phyloP scores from a whole-genome alignment of 1,284 basidiomycete species.

The Trichosporon inkin region DNA sequence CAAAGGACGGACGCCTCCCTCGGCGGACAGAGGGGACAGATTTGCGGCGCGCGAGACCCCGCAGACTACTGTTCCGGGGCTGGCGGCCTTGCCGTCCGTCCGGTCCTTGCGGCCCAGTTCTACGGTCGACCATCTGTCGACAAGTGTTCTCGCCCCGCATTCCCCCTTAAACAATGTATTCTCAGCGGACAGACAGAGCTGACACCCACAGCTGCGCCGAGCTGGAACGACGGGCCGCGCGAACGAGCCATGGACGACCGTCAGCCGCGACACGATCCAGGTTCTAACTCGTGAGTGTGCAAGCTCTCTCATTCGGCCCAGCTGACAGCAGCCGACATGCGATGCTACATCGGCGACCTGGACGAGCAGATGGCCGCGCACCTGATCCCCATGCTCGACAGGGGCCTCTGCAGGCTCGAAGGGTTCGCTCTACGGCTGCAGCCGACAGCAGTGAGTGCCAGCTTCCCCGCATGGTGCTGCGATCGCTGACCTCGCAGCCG shows the following conservation, averaged over 20 bases:
- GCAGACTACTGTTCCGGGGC: too few relatives aligned
- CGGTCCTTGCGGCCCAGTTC: too few relatives aligned
- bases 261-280: constrained; percentile 68
- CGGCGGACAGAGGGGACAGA: too few relatives aligned
- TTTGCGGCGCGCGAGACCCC: too few relatives aligned
- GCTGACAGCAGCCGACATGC: constrained; percentile 28
- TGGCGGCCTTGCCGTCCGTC: too few relatives aligned
- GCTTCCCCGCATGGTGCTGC: too few relatives aligned
- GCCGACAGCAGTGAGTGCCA: constrained; percentile 45
- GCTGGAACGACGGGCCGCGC: constrained; percentile 55
- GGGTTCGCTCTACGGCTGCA: constrained; percentile 54
- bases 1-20: too few relatives aligned
- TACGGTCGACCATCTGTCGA: too few relatives aligned
- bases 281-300: constrained; percentile 62
- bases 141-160: too few relatives aligned
- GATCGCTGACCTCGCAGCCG: constrained; percentile 21
- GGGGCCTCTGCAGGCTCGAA: constrained; percentile 78
- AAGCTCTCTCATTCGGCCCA: too few relatives aligned
- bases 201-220: constrained; percentile 28
- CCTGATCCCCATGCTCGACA: constrained; percentile 72
- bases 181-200: too few relatives aligned
- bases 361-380: constrained; percentile 73
- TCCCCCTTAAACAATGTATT: too few relatives aligned
- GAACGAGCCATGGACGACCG: constrained; percentile 54
- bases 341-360: constrained; percentile 73